Evolutionary conservation across 345 rosid species (phyloP).

Genomic region (Erodium maritimum): DNA sequence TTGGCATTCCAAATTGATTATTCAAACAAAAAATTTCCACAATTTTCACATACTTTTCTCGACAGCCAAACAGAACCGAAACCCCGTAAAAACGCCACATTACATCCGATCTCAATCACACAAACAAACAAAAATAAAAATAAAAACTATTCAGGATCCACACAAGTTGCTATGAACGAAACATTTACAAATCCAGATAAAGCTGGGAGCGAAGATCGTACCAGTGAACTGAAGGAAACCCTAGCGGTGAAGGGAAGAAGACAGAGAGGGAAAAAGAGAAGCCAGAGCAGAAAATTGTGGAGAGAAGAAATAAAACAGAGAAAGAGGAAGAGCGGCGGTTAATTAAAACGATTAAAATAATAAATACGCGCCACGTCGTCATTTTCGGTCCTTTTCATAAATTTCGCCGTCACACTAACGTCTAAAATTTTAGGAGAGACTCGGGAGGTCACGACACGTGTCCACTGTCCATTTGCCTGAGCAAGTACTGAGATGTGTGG

Average conservation of each 20-base stretch:
- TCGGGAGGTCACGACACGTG: neutral
- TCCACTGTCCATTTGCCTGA: neutral
- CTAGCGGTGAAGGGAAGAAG: slow-evolving; percentile 10
- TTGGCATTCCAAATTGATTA: neutral
- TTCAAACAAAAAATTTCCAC: slow-evolving; percentile 9
- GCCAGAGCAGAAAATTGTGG: too few relatives aligned
- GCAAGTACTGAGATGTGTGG: too few relatives aligned
- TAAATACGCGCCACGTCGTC: slow-evolving; percentile 20
- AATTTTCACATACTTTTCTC: slow-evolving; percentile 12
- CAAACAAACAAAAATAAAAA: neutral
- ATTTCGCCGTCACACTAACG: slow-evolving; percentile 35
- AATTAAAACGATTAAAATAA: slow-evolving; percentile 14
- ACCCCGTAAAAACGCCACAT: slow-evolving; percentile 8
- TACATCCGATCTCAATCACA: slow-evolving; percentile 11
- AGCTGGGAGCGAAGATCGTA: slow-evolving; percentile 15
- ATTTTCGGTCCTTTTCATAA: slow-evolving; percentile 7
- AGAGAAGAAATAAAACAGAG: too few relatives aligned
- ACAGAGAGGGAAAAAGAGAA: neutral
- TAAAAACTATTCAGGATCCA: slow-evolving; percentile 13
- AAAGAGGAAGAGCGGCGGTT: slow-evolving; percentile 9
- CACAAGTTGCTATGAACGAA: neutral
- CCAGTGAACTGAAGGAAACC: slow-evolving; percentile 33
- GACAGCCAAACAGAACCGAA: slow-evolving; percentile 16
- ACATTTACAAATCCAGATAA: neutral
- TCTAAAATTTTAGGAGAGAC: neutral